phyloP scores from a whole-genome alignment of 2,329 filamentous ascomycete genomes.

The Triangularia setosa region DNA sequence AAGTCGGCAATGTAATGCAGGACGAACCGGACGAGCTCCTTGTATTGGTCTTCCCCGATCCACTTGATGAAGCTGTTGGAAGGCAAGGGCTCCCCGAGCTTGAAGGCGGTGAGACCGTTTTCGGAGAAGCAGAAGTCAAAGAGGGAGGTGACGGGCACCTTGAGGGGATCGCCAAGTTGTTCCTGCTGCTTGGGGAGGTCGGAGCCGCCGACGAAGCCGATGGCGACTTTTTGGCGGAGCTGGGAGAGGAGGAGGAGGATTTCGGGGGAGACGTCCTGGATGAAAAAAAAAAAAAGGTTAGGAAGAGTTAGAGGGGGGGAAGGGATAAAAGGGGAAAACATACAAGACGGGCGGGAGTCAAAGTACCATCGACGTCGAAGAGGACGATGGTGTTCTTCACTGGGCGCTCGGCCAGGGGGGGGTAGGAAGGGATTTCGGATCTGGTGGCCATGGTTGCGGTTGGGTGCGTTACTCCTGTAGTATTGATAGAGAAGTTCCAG shows the following conservation, averaged over 20 bases:
- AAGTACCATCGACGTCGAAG: constrained; percentile 93
- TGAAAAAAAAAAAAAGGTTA: neutral
- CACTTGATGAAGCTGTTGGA: constrained; percentile 85
- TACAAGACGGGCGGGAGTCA: constrained; percentile 78
- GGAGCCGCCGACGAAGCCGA: constrained; percentile 90
- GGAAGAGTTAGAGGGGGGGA: neutral
- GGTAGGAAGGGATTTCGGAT: constrained; percentile 43
- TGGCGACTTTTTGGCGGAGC: constrained; percentile 82
- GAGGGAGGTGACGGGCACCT: constrained; percentile 67
- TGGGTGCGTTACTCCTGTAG: neutral
- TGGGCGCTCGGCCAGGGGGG: constrained; percentile 76
- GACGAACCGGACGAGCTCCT: constrained; percentile 70
- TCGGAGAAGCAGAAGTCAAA: constrained; percentile 99
- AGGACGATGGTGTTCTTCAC: constrained; percentile 91
- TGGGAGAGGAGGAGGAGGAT: constrained; percentile 76
- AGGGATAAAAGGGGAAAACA: constrained; percentile 26
- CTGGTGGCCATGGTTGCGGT: constrained; percentile 22
- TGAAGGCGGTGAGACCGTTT: constrained; percentile 91
- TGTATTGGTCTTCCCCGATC: constrained; percentile 81
- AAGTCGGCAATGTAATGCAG: constrained; percentile 82
- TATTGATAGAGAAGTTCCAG: neutral
- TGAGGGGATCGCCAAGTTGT: constrained; percentile 69
- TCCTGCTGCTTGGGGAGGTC: constrained; percentile 94
- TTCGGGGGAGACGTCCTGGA: constrained; percentile 66
- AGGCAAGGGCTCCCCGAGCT: constrained; percentile 70